Evolutionary conservation across 2,329 filamentous ascomycete species (phyloP).

Genomic region (Diaporthe velutina): DNA sequence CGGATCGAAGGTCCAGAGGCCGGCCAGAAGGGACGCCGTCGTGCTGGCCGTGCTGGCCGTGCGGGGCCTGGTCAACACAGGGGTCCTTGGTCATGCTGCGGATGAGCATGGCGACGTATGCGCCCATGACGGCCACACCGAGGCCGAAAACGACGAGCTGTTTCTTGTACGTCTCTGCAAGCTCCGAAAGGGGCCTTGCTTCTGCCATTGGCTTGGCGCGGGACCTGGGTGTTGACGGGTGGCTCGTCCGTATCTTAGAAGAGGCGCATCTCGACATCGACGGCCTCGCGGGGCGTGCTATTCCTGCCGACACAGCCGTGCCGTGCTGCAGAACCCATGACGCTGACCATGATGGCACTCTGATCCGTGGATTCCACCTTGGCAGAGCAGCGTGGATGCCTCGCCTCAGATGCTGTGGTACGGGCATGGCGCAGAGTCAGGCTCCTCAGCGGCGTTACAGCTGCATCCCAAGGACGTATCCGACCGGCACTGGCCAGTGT

Average conservation of each 20-base stretch:
- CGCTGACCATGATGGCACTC: background rate
- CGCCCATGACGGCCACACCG: conserved; percentile 59
- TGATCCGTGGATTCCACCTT: background rate
- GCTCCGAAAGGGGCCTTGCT: conserved; percentile 42
- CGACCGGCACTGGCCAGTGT: background rate
- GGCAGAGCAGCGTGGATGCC: background rate
- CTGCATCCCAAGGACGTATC: background rate
- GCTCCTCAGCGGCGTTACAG: background rate
- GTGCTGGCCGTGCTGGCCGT: conserved; percentile 40
- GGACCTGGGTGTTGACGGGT: background rate
- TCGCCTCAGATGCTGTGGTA: conserved; percentile 20
- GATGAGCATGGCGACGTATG: conserved; percentile 59
- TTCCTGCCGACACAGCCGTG: background rate
- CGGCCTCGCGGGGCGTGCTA: background rate
- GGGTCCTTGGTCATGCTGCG: conserved; percentile 50
- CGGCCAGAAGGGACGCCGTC: conserved; percentile 60
- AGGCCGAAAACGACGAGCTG: conserved; percentile 62
- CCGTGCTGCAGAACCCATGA: conserved; percentile 1
- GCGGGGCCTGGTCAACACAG: conserved; percentile 41
- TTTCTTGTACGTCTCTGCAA: conserved; percentile 54
- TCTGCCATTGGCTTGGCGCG: conserved; percentile 4
- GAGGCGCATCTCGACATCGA: background rate
- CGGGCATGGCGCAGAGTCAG: conserved; percentile 20
- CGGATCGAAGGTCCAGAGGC: conserved; percentile 59
- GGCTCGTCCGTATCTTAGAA: background rate